These are phyloP conservation scores for Geoglossum cookeanum DNA, from an alignment of 2,329 filamentous ascomycete species.

Conservation along the genomic window DNA sequence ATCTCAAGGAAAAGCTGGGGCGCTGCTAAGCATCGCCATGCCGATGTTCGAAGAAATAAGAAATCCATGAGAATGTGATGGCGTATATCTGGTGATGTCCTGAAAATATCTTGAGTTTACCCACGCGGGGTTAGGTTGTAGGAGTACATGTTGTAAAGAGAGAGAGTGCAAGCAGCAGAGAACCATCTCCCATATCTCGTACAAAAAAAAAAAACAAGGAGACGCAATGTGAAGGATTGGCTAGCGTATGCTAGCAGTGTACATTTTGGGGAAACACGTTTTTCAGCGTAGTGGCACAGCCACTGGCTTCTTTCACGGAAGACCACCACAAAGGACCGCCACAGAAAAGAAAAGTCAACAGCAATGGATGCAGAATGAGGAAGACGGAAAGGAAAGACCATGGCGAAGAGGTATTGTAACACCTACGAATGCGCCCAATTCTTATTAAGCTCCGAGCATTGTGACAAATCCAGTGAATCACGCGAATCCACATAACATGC, in stretches of 20 bases:
- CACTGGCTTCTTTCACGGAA: not conserved
- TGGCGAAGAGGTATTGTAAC: constrained; percentile 2
- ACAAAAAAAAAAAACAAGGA: not conserved
- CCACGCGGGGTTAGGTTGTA: not conserved
- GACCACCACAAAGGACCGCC: not conserved
- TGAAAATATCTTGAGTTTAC: not conserved
- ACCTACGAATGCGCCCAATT: constrained; percentile 1
- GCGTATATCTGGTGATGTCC: not conserved
- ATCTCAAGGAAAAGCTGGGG: not conserved
- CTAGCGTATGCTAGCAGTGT: not conserved
- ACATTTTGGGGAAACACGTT: not conserved
- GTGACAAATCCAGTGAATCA: not conserved
- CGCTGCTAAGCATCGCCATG: not conserved
- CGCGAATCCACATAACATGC: not conserved
- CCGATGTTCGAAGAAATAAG: not conserved
- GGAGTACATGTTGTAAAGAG: not conserved
- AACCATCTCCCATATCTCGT: not conserved
- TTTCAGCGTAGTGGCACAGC: not conserved
- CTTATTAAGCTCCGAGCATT: constrained; percentile 3
- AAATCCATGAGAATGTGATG: not conserved
- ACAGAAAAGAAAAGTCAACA: not conserved
- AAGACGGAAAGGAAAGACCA: not conserved
- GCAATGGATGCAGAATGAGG: not conserved
- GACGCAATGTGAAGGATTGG: not conserved
- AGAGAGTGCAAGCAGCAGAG: not conserved